A percentile compares a stretch with the other conserved stretches of the same genome.
Conservation (phyloP, 176 grass and related monocot species). For the Musa itinerans region DNA sequence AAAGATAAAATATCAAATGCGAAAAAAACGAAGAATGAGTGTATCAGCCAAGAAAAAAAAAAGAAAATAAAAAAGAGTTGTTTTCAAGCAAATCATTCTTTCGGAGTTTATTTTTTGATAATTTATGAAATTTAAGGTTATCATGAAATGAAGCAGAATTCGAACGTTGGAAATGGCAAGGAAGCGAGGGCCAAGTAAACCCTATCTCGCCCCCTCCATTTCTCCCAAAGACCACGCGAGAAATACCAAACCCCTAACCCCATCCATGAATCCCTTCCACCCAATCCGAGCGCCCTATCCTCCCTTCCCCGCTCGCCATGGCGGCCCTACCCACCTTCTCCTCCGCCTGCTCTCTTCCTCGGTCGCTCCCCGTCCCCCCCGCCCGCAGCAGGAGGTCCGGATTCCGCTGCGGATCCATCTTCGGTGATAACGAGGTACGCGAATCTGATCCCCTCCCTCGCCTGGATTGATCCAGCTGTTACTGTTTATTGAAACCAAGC, state of each 20-base stretch:
- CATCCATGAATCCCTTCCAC: slow-evolving; percentile 22
- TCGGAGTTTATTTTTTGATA: no score
- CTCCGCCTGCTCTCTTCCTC: slow-evolving; percentile 14
- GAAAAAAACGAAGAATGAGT: no score
- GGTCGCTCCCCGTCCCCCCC: slow-evolving; percentile 22
- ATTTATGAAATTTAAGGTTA: no score
- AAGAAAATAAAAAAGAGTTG: no score
- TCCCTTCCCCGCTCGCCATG: slow-evolving; percentile 33
- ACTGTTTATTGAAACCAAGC: neutral
- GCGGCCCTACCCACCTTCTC: slow-evolving; percentile 37
- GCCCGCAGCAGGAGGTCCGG: slow-evolving; percentile 20
- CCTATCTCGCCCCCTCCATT: slow-evolving; percentile 39
- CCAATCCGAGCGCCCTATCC: slow-evolving; percentile 9
- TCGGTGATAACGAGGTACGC: slow-evolving; percentile 44
- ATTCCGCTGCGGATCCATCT: slow-evolving; percentile 30
- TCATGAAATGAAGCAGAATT: neutral
- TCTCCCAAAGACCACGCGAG: neutral
- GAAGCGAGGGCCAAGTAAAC: slow-evolving; percentile 45
- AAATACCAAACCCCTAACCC: slow-evolving; percentile 26
- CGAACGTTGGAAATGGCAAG: slow-evolving; percentile 13
- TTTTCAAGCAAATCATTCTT: no score
- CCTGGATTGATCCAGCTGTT: no score
- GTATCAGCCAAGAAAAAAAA: no score
- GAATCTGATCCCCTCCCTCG: neutral
- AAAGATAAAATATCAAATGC: no score